Base-by-base conservation (phyloP, 176 grass and related monocot genomes). In the Bonia amplexicaulis region DNA sequence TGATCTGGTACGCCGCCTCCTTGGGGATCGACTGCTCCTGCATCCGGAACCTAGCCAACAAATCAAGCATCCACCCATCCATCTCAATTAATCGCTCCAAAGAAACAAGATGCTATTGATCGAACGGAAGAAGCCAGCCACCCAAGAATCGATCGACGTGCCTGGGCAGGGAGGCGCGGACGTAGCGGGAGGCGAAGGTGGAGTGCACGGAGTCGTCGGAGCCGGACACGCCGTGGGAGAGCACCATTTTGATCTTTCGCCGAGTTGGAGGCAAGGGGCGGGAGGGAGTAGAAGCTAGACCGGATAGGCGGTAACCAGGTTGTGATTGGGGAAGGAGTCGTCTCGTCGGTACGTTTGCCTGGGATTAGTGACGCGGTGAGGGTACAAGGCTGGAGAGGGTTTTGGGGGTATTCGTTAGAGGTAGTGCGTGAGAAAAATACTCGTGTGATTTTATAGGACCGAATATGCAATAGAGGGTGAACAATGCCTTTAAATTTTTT, bases 1-100 rank as follows among this genome's bases (percentile, higher is more conserved):
- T 97, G 84, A 97, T 95, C 78, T 97, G 95, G 87, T 92, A 93
- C 71, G 95, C 95, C 51, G 93, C 95, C 40, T 97, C 95, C 82
- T 97, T 97, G 1, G 90, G 88, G 27, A 97, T 89, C 29, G 88
- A 92, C 33, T 94, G 58, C 11, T 90, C 90, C 44, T 90, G 58
- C 92, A 97, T 87, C 59, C 82, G 82, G 82, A 83, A 94, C 92
- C 94, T 97, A 55, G 0, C n/a, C 22, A 13, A 44, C 14, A 1
- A 2, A 68, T 22, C 73, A 42, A 35, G 19, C 6, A 46, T 3
- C 15, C 26, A 35, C 46, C 13, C 5, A 17, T 2, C 48, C 48
- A 51, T 15, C 14, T 16, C 9, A 26, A 31, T 3, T 25, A 12
- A 59, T 12, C 57, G 10, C 57, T 59, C 9, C 22, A 59, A 5